phyloP scores from a whole-genome alignment of 169 alveolate genomes.

The Neospora caninum region DNA sequence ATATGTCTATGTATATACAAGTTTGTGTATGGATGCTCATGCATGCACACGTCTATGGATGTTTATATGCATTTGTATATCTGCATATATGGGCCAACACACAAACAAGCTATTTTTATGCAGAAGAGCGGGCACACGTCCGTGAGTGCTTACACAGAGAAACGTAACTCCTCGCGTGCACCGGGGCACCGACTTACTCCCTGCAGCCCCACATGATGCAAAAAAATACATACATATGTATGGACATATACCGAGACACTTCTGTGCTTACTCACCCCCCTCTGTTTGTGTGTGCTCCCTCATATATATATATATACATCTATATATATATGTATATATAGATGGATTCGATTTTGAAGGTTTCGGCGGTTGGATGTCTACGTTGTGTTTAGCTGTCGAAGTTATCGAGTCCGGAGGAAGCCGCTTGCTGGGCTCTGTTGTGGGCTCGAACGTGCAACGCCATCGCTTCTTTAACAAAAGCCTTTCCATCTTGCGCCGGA shows the following conservation, averaged over 20 bases:
- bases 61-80: neutral
- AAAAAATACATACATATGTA: no score
- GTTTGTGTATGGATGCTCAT: neutral
- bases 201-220: no score
- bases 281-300: neutral
- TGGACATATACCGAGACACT: no score
- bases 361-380: no score
- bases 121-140: no score
- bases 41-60: neutral
- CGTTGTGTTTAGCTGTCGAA: neutral
- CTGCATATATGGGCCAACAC: neutral
- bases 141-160: no score
- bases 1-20: neutral
- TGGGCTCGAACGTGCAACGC: slow-evolving; percentile 45
- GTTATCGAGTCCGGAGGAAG: neutral
- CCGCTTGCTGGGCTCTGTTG: neutral
- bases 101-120: no score
- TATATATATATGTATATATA: neutral
- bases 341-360: neutral
- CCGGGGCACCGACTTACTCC: no score
- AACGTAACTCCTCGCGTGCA: no score
- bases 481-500: neutral
- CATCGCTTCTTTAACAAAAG: slow-evolving; percentile 5
- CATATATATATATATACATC: neutral
- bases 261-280: neutral